phyloP scores from a whole-genome alignment of 2,329 filamentous ascomycete genomes.

The Microsporum audouinii region DNA sequence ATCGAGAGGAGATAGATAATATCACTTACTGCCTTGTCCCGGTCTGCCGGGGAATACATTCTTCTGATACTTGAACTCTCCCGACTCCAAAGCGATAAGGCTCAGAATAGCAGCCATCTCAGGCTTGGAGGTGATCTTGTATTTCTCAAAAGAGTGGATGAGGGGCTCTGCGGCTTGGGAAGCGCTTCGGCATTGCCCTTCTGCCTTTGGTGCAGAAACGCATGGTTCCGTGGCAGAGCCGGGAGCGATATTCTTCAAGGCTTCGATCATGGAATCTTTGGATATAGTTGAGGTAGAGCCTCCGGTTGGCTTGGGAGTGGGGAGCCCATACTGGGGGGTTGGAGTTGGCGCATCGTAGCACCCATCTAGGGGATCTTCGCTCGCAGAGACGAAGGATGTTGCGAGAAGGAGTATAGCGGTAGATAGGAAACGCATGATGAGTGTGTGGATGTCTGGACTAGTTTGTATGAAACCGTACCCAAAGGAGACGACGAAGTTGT shows the following conservation, averaged over 20 bases:
- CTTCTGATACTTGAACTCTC: constrained; percentile 57
- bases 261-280: constrained; percentile 4
- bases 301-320: neutral
- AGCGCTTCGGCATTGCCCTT: constrained; percentile 56
- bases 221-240: constrained; percentile 31
- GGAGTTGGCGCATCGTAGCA: neutral
- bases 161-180: constrained; percentile 49
- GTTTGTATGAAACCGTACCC: neutral
- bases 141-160: constrained; percentile 44
- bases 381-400: neutral
- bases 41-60: constrained; percentile 48
- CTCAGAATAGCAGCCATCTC: constrained; percentile 60
- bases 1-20: neutral
- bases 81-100: constrained; percentile 61
- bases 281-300: neutral
- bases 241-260: constrained; percentile 42
- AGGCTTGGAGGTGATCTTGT: constrained; percentile 43
- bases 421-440: constrained; percentile 3
- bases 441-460: neutral
- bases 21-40: constrained; percentile 37
- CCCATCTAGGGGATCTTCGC: neutral
- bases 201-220: constrained; percentile 40
- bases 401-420: constrained; percentile 2
- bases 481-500: neutral
- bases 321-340: neutral